phyloP scores from a whole-genome alignment of 2,329 filamentous ascomycete genomes.

The Raffaelea deltoideospora region DNA sequence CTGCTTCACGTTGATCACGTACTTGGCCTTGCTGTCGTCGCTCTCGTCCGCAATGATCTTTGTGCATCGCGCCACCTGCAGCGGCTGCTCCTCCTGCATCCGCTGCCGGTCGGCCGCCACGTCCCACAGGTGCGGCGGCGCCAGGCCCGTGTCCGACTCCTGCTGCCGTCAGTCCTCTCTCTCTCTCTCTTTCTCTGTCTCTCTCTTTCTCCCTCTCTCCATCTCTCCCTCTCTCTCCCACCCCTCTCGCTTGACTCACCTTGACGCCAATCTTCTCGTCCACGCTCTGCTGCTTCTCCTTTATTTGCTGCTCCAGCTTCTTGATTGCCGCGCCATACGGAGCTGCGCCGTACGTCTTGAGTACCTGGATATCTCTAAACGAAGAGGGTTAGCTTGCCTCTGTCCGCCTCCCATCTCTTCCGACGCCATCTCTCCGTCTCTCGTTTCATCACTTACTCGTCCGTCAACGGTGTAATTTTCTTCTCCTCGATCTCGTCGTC shows the following conservation, averaged over 20 bases:
- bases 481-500: slow-evolving; percentile 98
- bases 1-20: slow-evolving; percentile 99
- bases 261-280: slow-evolving; percentile 96
- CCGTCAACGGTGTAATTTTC: slow-evolving; percentile 94
- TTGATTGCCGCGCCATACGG: slow-evolving; percentile 89
- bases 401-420: neutral
- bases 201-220: neutral
- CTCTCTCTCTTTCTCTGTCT: neutral
- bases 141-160: slow-evolving; percentile 97
- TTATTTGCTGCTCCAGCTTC: slow-evolving; percentile 98
- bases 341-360: slow-evolving; percentile 96
- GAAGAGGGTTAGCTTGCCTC: slow-evolving; percentile 10
- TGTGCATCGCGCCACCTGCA: slow-evolving; percentile 94
- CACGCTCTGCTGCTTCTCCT: slow-evolving; percentile 94
- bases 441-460: slow-evolving; percentile 55
- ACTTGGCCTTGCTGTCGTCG: slow-evolving; percentile 96
- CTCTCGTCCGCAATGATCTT: slow-evolving; percentile 98
- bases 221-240: neutral
- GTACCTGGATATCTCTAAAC: slow-evolving; percentile 86
- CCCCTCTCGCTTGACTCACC: slow-evolving; percentile 22
- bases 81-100: slow-evolving; percentile 94
- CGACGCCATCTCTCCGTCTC: neutral
- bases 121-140: slow-evolving; percentile 97
- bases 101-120: slow-evolving; percentile 94
- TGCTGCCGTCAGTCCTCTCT: slow-evolving; percentile 18